phyloP scores from a whole-genome alignment of 768 basidiomycete species.

The Tulasnella calospora region DNA sequence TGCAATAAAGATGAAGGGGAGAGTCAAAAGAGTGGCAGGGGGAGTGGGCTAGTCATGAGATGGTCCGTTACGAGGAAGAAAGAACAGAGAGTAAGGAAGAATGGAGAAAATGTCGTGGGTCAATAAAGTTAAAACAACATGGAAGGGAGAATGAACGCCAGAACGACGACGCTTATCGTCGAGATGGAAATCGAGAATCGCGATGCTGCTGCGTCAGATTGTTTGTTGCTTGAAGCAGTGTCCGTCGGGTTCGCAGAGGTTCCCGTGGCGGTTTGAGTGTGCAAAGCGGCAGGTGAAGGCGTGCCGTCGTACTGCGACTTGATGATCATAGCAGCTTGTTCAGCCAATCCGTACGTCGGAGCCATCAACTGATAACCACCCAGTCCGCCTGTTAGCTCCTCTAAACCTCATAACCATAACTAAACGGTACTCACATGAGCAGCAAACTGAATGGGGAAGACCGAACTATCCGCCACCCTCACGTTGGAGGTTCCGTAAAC shows the following conservation, averaged over 20 bases:
- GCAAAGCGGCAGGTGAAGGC: constrained; percentile 26
- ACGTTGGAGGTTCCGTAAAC: constrained; percentile 42
- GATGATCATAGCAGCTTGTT: constrained; percentile 46
- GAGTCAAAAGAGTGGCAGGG: not conserved
- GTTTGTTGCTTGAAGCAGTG: not conserved
- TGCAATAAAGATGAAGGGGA: not conserved
- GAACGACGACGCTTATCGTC: not conserved
- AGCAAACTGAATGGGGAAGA: constrained; percentile 42
- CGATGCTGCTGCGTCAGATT: not conserved
- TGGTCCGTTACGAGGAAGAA: not conserved
- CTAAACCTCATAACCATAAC: constrained; percentile 15
- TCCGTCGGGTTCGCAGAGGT: not conserved
- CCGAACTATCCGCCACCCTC: constrained; percentile 36
- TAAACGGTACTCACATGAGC: constrained; percentile 40
- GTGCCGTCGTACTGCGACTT: constrained; percentile 40
- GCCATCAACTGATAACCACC: constrained; percentile 31
- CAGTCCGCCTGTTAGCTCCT: constrained; percentile 32
- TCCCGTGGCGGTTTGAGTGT: not conserved
- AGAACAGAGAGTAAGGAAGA: not conserved
- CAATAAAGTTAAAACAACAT: not conserved
- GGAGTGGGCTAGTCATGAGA: not conserved
- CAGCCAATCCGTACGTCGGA: constrained; percentile 46
- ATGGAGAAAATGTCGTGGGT: not conserved
- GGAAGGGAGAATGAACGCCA: not conserved
- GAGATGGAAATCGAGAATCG: not conserved